These are phyloP conservation scores for Eutreptiella sp. DNA, from an alignment of 208 protist genomes.

Conservation along the genomic window DNA sequence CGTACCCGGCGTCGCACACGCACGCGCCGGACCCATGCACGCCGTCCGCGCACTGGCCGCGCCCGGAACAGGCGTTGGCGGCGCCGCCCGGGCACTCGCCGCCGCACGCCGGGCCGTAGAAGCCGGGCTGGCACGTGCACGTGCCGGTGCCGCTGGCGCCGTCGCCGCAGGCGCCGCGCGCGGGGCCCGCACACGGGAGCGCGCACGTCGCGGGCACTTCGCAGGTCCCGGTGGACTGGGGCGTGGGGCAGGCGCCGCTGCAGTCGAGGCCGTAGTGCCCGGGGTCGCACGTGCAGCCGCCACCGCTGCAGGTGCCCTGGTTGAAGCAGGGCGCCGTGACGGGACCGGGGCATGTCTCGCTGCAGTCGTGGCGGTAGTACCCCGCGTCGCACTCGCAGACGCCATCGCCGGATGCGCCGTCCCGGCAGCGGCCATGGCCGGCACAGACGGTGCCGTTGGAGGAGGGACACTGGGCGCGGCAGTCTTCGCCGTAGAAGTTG, in stretches of 20 bases:
- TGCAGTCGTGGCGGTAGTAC: neutral
- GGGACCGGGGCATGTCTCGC: neutral
- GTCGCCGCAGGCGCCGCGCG: conserved; percentile 15
- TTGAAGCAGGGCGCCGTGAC: neutral
- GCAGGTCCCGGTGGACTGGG: neutral
- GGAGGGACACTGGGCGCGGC: neutral
- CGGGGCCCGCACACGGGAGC: conserved; percentile 12
- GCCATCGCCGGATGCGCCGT: neutral
- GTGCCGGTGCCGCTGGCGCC: conserved; percentile 7
- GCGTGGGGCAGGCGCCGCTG: conserved; percentile 5
- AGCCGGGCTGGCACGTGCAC: conserved; percentile 22
- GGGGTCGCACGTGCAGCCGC: conserved; percentile 19
- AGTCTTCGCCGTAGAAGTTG: neutral
- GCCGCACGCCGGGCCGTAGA: conserved; percentile 15
- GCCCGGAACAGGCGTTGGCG: no score
- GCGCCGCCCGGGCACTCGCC: neutral
- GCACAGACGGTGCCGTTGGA: neutral
- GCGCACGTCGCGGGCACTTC: neutral
- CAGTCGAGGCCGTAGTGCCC: conserved; percentile 25
- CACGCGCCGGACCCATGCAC: conserved; percentile 8
- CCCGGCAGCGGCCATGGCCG: neutral
- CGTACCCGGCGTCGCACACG: conserved; percentile 14
- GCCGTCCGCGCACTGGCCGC: no score
- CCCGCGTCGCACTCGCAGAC: conserved; percentile 10
- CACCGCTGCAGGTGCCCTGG: conserved; percentile 20